Evolutionary conservation across 345 rosid genomes (phyloP), one percentile per base, ranked within the genome.

Genomic region (Eucalyptus cloeziana): DNA sequence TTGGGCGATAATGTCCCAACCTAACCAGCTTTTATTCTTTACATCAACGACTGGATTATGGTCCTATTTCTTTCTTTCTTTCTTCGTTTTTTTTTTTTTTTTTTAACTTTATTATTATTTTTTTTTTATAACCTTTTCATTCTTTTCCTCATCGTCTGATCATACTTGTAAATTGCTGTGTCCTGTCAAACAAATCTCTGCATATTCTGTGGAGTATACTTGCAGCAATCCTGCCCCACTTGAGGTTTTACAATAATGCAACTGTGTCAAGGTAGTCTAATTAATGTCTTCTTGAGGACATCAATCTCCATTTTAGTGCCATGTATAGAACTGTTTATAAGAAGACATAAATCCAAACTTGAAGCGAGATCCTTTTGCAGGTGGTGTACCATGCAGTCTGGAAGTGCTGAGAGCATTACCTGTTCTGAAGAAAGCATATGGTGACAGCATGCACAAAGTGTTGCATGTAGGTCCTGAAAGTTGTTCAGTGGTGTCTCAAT

Each of bases 401-500:
- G 98, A 95, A 90, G 92, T 96, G 47, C 95, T 88, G 89, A 90
- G 90, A 90, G 94, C 94, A 43, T 33, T 94, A 49, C 96, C 96
- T 71, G 49, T 95, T 62, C 90, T 96, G 87, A 94, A 92, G 92
- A 95, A 95, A 91, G 95, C 92, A 87, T 95, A 94, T 89, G 95
- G 97, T 88, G 96, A 94, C 91, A 93, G 93, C 91, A 94, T 95
- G 95, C 94, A 31, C 60, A 93, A 94, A 91, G 94, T 95, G 31
- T 89, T 96, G 91, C 97, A 95, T 81, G 91, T 96, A 44, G 98
- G 97, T 81, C 98, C 97, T 0, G 95, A 94, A 31, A 94, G 94
- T 86, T 96, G 98, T 92, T 93, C 96, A 37, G 93, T 93, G 64
- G 96, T 95, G 81, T 94, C 95, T 10, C 91, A 91, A 76, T 93